Percentiles rank a stretch among this genome's conserved stretches.
Conservation (phyloP, 306 rosid genomes). For the Amphicarpaea edgeworthii region DNA sequence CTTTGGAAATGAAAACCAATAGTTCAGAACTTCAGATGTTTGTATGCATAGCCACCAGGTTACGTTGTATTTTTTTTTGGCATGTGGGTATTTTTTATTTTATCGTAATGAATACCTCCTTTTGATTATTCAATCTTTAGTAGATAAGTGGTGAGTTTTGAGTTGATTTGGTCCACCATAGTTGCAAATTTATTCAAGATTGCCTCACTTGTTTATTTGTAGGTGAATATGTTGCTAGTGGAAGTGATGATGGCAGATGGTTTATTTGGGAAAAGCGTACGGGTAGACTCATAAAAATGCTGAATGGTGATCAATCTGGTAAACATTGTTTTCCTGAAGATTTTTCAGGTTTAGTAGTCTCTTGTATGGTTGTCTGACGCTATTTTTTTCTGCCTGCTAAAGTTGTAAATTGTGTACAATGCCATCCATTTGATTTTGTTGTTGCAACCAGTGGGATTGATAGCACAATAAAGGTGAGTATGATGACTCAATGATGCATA, state of each 20-base stretch:
- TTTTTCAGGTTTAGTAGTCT: constrained; percentile 26
- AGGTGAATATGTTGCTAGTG: constrained; percentile 96
- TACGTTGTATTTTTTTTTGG: neutral
- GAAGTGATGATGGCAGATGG: constrained; percentile 99
- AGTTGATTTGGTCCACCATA: constrained; percentile 18
- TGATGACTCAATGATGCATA: constrained; percentile 30
- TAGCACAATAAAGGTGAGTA: constrained; percentile 86
- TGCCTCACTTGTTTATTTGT: constrained; percentile 42
- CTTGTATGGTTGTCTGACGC: constrained; percentile 33
- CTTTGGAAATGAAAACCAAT: constrained; percentile 8
- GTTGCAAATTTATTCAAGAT: constrained; percentile 22
- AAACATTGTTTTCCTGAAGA: constrained; percentile 40
- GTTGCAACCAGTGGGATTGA: constrained; percentile 98
- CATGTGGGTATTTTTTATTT: neutral
- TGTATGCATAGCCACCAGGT: constrained; percentile 9
- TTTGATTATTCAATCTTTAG: constrained; percentile 20
- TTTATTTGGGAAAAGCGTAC: constrained; percentile 95
- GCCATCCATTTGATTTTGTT: constrained; percentile 90
- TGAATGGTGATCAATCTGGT: constrained; percentile 92
- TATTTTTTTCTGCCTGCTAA: constrained; percentile 47
- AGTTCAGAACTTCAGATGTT: neutral
- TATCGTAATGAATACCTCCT: neutral
- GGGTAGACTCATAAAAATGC: constrained; percentile 89
- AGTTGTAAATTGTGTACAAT: constrained; percentile 95
- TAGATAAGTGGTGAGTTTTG: constrained; percentile 4